These are phyloP conservation scores for Melanomma pulvis-pyrius DNA, from an alignment of 495 filamentous ascomycete species.

Conservation along the genomic window DNA sequence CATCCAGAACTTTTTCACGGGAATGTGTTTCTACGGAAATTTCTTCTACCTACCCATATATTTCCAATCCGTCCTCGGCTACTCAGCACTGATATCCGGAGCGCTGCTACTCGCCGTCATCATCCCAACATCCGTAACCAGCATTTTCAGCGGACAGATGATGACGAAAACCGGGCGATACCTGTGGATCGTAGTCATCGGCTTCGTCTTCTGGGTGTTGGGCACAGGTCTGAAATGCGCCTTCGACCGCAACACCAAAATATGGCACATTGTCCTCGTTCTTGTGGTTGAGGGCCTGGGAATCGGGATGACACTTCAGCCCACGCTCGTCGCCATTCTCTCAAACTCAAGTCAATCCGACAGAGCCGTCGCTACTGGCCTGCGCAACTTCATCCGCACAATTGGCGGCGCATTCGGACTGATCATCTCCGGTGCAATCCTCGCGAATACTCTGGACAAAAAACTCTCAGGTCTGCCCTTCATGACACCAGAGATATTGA, in stretches of 20 bases:
- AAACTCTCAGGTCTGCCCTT: conserved; percentile 49
- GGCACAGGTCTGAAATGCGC: conserved; percentile 58
- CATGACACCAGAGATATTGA: conserved; percentile 3
- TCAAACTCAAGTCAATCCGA: conserved; percentile 62
- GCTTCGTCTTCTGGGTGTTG: conserved; percentile 58
- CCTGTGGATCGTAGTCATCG: conserved; percentile 59
- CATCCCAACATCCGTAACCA: conserved; percentile 54
- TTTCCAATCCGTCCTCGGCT: conserved; percentile 49
- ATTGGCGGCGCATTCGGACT: conserved; percentile 64
- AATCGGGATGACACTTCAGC: conserved; percentile 63
- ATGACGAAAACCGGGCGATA: conserved; percentile 60
- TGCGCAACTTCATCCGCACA: conserved; percentile 66
- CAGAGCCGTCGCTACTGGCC: conserved; percentile 62
- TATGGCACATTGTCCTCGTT: conserved; percentile 56
- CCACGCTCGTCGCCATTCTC: conserved; percentile 64
- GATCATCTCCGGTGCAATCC: conserved; percentile 60
- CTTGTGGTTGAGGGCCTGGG: conserved; percentile 59
- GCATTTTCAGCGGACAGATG: conserved; percentile 59
- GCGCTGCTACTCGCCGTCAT: conserved; percentile 59
- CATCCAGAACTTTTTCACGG: conserved; percentile 63
- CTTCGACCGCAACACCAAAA: conserved; percentile 53
- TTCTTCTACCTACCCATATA: conserved; percentile 56
- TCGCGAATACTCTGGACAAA: conserved; percentile 52
- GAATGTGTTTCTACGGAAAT: conserved; percentile 60
- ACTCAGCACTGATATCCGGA: conserved; percentile 47